phyloP scores from a whole-genome alignment of 208 protist genomes.

The Crithidia mellificae region DNA sequence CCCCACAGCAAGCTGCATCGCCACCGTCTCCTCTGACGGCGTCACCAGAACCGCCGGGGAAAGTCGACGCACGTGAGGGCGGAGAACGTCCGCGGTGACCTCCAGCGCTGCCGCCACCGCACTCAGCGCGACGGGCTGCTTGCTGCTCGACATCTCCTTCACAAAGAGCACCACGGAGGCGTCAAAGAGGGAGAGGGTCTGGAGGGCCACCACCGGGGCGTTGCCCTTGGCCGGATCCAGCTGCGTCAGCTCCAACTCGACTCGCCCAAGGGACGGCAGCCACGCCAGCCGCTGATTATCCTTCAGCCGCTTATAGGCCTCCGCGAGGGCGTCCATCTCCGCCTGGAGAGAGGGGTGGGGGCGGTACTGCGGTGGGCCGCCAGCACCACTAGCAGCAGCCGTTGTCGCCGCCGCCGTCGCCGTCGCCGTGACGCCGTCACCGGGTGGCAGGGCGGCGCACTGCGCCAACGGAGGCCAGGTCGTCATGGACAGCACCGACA shows the following conservation, averaged over 20 bases:
- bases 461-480: slow-evolving; percentile 57
- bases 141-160: slow-evolving; percentile 36
- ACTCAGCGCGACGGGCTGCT: slow-evolving; percentile 20
- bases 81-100: slow-evolving; percentile 29
- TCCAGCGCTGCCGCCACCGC: slow-evolving; percentile 29
- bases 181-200: slow-evolving; percentile 65
- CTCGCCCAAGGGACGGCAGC: slow-evolving; percentile 60
- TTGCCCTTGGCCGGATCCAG: slow-evolving; percentile 36
- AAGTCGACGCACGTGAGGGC: slow-evolving; percentile 33
- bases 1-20: slow-evolving; percentile 49
- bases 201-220: slow-evolving; percentile 37
- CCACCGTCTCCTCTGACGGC: slow-evolving; percentile 28
- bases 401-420: too few species aligned
- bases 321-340: slow-evolving; percentile 58
- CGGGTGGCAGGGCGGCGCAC: slow-evolving; percentile 14
- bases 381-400: slow-evolving; percentile 21
- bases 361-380: slow-evolving; percentile 44
- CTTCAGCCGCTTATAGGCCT: slow-evolving; percentile 62
- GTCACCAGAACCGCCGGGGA: slow-evolving; percentile 37
- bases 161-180: slow-evolving; percentile 77
- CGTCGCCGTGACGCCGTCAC: too few species aligned
- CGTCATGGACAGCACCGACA: slow-evolving; percentile 74
- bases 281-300: slow-evolving; percentile 72
- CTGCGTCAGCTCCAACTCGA: slow-evolving; percentile 67
- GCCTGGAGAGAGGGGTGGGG: slow-evolving; percentile 61